Evolutionary conservation across 1,139 yeast species (phyloP), one percentile per base, ranked within the genome.

Genomic region (Saccharomyces hybrid): DNA sequence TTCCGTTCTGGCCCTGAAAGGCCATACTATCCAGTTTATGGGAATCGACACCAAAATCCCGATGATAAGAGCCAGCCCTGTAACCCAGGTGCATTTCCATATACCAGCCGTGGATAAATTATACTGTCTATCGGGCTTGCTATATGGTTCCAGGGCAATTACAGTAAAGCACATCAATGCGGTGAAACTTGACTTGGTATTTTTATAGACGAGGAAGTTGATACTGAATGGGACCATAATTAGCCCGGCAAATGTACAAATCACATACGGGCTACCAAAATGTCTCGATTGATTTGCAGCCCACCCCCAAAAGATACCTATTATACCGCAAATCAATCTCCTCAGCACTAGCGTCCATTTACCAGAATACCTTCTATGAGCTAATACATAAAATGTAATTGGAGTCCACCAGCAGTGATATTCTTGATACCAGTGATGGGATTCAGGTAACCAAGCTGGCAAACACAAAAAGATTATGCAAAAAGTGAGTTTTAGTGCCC

Each of bases 221-320:
- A 70, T 67, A 2, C 76, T 60, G 16, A 70, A 66, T 1, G 75
- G 69, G 1, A 71, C 26, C 55, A 69, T 68, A 27, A 76, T 64
- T 11, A 77, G 31, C 0, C 68, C 73, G 6, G 76, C 72, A 62
- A 77, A 72, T 3, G 73, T 71, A 13, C 74, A 75, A 34, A 77
- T 60, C 2, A 77, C 78, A 55, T 71, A 73, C 0, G 75, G 72
- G 52, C 69, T 65, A 28, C 69, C 69, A 47, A 70, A 74, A 51
- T 72, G 71, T 16, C 69, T 63, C 0, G 79, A 70, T 46, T 75
- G 72, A 55, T 66, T 68, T 0, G 77, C 75, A 16, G 77, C 71
- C 66, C 79, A 78, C 0, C 77, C 81, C 76, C 79, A 76, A 50
- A 77, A 70, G 7, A 73, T 68, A 2, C 79, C 80, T n/a, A 70